Percentiles rank a stretch among this genome's conserved stretches.
phyloP scores from a whole-genome alignment of 805 yeast genomes.

The Nakazawaea anatomiae region DNA sequence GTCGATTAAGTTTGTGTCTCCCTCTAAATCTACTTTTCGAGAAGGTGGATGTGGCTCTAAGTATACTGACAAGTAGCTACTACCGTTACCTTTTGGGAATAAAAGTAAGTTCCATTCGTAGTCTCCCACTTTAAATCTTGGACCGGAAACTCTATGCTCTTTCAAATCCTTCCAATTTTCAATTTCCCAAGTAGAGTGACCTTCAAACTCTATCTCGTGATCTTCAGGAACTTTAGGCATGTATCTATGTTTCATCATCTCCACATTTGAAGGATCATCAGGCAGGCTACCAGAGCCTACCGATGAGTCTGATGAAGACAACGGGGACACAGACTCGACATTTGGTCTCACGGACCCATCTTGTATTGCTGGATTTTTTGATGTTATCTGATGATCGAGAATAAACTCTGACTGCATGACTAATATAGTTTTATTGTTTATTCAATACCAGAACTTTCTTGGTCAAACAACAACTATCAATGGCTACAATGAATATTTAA shows the following conservation, averaged over 20 bases:
- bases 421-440: background rate
- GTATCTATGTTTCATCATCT: slow-evolving; percentile 14
- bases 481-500: background rate
- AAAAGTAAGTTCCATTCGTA: slow-evolving; percentile 65
- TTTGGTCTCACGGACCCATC: background rate
- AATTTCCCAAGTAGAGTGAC: slow-evolving; percentile 34
- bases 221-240: slow-evolving; percentile 24
- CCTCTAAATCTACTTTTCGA: slow-evolving; percentile 6
- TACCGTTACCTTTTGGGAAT: slow-evolving; percentile 71
- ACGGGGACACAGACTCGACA: slow-evolving; percentile 16
- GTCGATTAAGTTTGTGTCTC: slow-evolving; percentile 2
- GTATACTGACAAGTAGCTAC: slow-evolving; percentile 62
- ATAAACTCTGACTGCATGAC: slow-evolving; percentile 2
- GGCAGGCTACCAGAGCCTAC: slow-evolving; percentile 14
- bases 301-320: slow-evolving; percentile 18
- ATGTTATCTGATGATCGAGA: background rate
- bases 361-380: background rate
- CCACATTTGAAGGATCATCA: slow-evolving; percentile 17
- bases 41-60: slow-evolving; percentile 63
- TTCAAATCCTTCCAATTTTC: slow-evolving; percentile 23
- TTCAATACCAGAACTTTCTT: background rate
- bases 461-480: background rate
- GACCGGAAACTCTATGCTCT: slow-evolving; percentile 31
- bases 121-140: slow-evolving; percentile 51
- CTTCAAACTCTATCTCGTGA: slow-evolving; percentile 24